phyloP scores from a whole-genome alignment of 306 rosid species.

The Glycine tomentella region DNA sequence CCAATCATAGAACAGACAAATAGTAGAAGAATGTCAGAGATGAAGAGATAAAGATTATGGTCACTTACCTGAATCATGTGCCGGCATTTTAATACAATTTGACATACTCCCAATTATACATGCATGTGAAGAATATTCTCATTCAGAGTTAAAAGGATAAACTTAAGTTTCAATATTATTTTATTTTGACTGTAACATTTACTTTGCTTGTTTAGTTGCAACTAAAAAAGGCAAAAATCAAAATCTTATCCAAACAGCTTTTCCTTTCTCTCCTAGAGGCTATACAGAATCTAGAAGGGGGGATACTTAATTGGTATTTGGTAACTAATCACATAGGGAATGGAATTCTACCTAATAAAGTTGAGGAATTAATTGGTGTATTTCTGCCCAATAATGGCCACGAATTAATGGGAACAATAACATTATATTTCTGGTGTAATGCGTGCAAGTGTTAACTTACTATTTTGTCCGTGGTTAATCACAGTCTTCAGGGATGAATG shows the following conservation, averaged over 20 bases:
- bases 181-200: constrained; percentile 21
- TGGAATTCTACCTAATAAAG: constrained; percentile 66
- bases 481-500: constrained; percentile 27
- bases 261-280: constrained; percentile 15
- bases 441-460: constrained; percentile 43
- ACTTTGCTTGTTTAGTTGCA: constrained; percentile 24
- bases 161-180: background rate
- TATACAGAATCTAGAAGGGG: constrained; percentile 43
- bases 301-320: constrained; percentile 40
- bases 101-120: constrained; percentile 25
- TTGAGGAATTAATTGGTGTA: constrained; percentile 42
- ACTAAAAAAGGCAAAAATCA: constrained; percentile 1
- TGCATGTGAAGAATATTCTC: constrained; percentile 47
- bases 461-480: constrained; percentile 19
- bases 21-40: constrained; percentile 33
- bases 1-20: constrained; percentile 20
- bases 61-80: constrained; percentile 31
- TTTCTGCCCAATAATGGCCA: constrained; percentile 47
- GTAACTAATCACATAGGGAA: constrained; percentile 38
- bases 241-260: constrained; percentile 52
- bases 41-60: constrained; percentile 18
- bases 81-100: constrained; percentile 30
- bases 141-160: constrained; percentile 30
- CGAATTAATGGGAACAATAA: background rate
- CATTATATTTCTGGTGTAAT: background rate